Conservation (phyloP, 306 rosid species). For the Prunus padus region DNA sequence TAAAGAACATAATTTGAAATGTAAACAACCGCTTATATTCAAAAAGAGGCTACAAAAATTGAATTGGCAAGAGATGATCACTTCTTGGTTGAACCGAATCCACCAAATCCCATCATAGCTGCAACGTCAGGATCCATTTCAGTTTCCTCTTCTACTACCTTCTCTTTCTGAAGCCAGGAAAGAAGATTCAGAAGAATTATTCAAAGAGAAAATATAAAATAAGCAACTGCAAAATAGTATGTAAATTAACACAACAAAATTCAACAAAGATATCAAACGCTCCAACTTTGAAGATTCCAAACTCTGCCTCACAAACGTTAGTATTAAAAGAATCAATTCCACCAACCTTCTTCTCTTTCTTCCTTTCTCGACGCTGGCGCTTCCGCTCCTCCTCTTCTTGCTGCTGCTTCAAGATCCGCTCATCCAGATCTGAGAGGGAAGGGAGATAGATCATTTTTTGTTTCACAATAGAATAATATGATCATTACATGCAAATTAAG, state of each 20-base stretch:
- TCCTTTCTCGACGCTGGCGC: constrained; percentile 85
- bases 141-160: constrained; percentile 67
- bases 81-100: constrained; percentile 80
- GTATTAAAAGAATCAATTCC: constrained; percentile 15
- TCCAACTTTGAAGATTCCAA: not conserved
- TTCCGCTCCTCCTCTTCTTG: constrained; percentile 97
- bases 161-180: constrained; percentile 64
- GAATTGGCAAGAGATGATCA: constrained; percentile 21
- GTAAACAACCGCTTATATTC: not conserved
- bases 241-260: not conserved
- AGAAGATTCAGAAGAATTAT: not conserved
- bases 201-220: not conserved
- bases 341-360: constrained; percentile 86
- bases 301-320: not conserved
- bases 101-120: constrained; percentile 98
- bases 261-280: not conserved
- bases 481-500: constrained; percentile 11
- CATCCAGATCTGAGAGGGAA: constrained; percentile 71
- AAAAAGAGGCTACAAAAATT: not conserved
- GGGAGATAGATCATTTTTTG: not conserved
- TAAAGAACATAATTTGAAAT: not conserved
- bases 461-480: no score
- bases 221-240: not conserved
- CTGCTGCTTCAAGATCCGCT: constrained; percentile 84
- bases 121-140: constrained; percentile 93